These are phyloP conservation scores for Zasmidium citrigriseum DNA, from an alignment of 2,329 filamentous ascomycete genomes.

Conservation along the genomic window DNA sequence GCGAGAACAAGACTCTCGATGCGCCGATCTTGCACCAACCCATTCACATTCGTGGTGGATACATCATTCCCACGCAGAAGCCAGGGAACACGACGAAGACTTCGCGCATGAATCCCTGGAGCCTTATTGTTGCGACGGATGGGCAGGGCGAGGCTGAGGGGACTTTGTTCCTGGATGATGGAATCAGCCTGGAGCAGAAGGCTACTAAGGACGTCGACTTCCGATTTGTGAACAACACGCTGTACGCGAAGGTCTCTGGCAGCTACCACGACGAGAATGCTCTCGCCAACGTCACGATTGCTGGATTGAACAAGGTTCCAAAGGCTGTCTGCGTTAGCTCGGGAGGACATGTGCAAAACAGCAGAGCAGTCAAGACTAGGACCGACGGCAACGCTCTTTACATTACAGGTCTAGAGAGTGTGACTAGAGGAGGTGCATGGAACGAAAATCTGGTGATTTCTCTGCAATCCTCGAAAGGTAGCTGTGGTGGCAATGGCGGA, in stretches of 20 bases:
- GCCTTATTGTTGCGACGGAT: constrained; percentile 20
- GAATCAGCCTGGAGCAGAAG: constrained; percentile 61
- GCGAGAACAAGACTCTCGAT: constrained; percentile 34
- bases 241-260: constrained; percentile 25
- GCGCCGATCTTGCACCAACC: constrained; percentile 30
- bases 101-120: constrained; percentile 19
- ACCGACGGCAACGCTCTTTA: constrained; percentile 16
- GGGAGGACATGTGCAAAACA: constrained; percentile 1
- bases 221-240: constrained; percentile 21
- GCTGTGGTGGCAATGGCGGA: not conserved
- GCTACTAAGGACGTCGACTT: constrained; percentile 53
- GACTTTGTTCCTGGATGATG: constrained; percentile 60
- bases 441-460: constrained; percentile 13
- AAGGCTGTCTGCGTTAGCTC: constrained; percentile 7
- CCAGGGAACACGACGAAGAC: constrained; percentile 22
- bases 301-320: constrained; percentile 17
- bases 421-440: constrained; percentile 21
- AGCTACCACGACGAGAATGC: constrained; percentile 22
- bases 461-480: not conserved
- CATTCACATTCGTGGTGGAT: constrained; percentile 27
- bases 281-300: constrained; percentile 33
- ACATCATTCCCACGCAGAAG: constrained; percentile 28
- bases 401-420: constrained; percentile 17
- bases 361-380: constrained; percentile 8
- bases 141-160: constrained; percentile 3